phyloP scores from a whole-genome alignment of 2,329 filamentous ascomycete genomes.

The Aspergillus luchuensis region DNA sequence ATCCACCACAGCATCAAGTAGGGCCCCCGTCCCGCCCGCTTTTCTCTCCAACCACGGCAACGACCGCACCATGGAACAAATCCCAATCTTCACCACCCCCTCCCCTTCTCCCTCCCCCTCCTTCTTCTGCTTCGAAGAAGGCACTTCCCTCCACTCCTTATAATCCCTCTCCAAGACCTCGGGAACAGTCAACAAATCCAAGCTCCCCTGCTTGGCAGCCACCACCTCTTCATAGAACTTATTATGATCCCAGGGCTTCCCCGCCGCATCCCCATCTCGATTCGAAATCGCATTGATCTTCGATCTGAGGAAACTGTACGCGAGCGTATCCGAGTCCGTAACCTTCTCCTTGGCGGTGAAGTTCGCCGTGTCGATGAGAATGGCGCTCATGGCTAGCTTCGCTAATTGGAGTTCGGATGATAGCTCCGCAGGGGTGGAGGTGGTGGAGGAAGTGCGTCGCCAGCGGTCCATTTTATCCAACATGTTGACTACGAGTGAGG shows the following conservation, averaged over 20 bases:
- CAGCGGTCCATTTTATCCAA: slow-evolving; percentile 49
- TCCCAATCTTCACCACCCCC: slow-evolving; percentile 52
- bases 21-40: slow-evolving; percentile 36
- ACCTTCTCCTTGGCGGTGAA: slow-evolving; percentile 49
- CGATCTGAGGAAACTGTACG: slow-evolving; percentile 54
- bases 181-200: slow-evolving; percentile 54
- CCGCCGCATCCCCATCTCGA: not conserved
- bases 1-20: slow-evolving; percentile 44
- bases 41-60: slow-evolving; percentile 57
- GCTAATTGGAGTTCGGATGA: slow-evolving; percentile 34
- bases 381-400: slow-evolving; percentile 44
- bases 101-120: no score
- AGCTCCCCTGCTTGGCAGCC: slow-evolving; percentile 56
- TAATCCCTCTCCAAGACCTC: slow-evolving; percentile 65
- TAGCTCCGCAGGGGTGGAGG: slow-evolving; percentile 17
- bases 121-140: not conserved
- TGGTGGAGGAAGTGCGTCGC: slow-evolving; percentile 32
- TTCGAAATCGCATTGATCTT: slow-evolving; percentile 40
- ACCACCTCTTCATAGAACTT: slow-evolving; percentile 56
- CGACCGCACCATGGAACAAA: slow-evolving; percentile 61
- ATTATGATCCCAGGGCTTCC: slow-evolving; percentile 46
- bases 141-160: slow-evolving; percentile 59
- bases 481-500: slow-evolving; percentile 58
- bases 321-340: slow-evolving; percentile 52
- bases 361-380: slow-evolving; percentile 50